Conservation (phyloP, 192 early-diverging fungal species). For the Dispira simplex region DNA sequence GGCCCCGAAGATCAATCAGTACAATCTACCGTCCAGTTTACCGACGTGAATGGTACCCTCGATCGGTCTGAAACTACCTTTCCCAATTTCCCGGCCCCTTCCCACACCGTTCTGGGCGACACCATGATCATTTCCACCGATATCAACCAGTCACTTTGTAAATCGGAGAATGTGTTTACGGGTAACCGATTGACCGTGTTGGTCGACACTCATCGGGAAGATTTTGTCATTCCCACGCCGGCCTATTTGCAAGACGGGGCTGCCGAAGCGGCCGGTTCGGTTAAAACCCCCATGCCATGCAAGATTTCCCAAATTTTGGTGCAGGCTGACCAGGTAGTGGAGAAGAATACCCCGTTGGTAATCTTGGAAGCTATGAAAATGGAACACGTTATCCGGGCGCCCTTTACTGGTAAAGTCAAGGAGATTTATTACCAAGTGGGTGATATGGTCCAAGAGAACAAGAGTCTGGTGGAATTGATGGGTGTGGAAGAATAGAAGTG, state of each 20-base stretch:
- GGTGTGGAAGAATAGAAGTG: constrained; percentile 17
- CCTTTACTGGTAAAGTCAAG: constrained; percentile 48
- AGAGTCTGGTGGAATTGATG: constrained; percentile 59
- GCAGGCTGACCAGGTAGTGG: constrained; percentile 57
- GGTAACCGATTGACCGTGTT: constrained; percentile 47
- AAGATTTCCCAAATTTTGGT: constrained; percentile 80
- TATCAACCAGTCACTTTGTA: too few species aligned
- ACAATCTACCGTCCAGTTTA: too few species aligned
- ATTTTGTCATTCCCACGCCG: constrained; percentile 38
- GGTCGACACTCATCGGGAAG: constrained; percentile 25
- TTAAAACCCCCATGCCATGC: constrained; percentile 94
- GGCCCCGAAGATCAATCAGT: too few species aligned
- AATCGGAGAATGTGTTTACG: constrained; percentile 33
- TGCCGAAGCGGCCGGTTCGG: constrained; percentile 35
- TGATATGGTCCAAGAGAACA: constrained; percentile 77
- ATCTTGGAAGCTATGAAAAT: constrained; percentile 99
- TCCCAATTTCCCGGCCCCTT: too few species aligned
- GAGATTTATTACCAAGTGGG: constrained; percentile 70
- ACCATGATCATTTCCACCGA: constrained; percentile 33
- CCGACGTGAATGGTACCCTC: too few species aligned
- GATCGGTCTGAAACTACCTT: too few species aligned
- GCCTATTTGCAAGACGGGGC: constrained; percentile 30
- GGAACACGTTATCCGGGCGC: constrained; percentile 88
- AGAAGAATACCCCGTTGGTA: constrained; percentile 63
- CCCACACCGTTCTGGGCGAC: constrained; percentile 31